Evolutionary conservation across 1,284 basidiomycete genomes (phyloP).

Genomic region (Fomitopsis schrenkii): DNA sequence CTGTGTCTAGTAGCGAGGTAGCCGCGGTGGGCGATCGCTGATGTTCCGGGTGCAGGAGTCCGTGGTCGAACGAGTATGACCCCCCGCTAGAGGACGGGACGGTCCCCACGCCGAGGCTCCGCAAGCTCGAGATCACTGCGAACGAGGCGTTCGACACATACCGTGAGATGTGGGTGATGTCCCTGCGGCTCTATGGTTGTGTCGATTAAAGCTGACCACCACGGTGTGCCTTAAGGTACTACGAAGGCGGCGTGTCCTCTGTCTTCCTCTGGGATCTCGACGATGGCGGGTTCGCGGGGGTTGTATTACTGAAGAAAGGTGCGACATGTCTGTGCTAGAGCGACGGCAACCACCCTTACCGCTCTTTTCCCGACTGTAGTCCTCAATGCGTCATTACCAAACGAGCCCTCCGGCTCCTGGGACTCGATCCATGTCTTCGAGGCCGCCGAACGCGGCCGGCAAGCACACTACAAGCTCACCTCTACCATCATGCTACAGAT

Average conservation of each 20-base stretch:
- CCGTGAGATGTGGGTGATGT: slow-evolving; percentile 77
- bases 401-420: slow-evolving; percentile 83
- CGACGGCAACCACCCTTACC: slow-evolving; percentile 2
- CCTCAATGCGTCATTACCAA: slow-evolving; percentile 48
- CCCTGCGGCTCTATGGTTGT: slow-evolving; percentile 2
- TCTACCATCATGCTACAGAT: slow-evolving; percentile 98
- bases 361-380: slow-evolving; percentile 33
- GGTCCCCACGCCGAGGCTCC: slow-evolving; percentile 76
- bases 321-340: background rate
- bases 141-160: slow-evolving; percentile 99
- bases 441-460: slow-evolving; percentile 82
- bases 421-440: slow-evolving; percentile 99
- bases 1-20: background rate
- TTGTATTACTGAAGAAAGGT: slow-evolving; percentile 97
- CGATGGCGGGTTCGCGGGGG: slow-evolving; percentile 94
- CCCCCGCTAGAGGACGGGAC: slow-evolving; percentile 87
- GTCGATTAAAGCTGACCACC: background rate
- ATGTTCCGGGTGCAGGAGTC: slow-evolving; percentile 58
- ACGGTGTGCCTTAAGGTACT: slow-evolving; percentile 61
- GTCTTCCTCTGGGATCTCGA: slow-evolving; percentile 99
- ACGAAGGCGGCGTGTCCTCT: slow-evolving; percentile 94
- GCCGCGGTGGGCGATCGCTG: background rate
- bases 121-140: slow-evolving; percentile 89
- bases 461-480: slow-evolving; percentile 95
- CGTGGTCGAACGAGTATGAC: slow-evolving; percentile 96